Percentiles rank a stretch among this genome's conserved stretches.
Evolutionary conservation across 192 early-diverging fungal genomes (phyloP).

Genomic region (Entomortierella beljakovae): DNA sequence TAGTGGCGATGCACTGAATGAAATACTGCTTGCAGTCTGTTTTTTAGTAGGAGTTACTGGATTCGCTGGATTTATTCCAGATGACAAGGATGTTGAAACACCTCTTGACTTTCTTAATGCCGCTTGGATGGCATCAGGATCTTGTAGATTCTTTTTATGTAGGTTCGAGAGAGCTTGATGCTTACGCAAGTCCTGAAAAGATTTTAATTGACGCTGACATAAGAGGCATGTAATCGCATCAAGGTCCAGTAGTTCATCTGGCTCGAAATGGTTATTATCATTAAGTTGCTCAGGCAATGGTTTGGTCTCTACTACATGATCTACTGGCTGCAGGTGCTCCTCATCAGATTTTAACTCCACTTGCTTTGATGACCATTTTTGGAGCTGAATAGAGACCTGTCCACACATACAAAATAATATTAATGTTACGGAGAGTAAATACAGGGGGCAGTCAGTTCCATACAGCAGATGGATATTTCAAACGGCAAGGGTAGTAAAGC

Average conservation of each 20-base stretch:
- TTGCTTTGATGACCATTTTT: constrained; percentile 45
- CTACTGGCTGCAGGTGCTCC: neutral
- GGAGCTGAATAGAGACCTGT: constrained; percentile 46
- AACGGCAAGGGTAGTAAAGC: no score
- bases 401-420: no score
- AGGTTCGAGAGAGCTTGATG: constrained; percentile 68
- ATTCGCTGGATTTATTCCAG: neutral
- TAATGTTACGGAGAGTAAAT: no score
- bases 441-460: no score
- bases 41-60: constrained; percentile 3
- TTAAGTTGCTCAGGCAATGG: neutral
- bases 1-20: neutral
- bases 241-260: constrained; percentile 54
- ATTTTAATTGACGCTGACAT: constrained; percentile 70
- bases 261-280: constrained; percentile 21
- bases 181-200: constrained; percentile 58
- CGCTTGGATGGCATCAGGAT: constrained; percentile 14
- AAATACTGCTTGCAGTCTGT: neutral
- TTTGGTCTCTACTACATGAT: neutral
- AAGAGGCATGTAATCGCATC: constrained; percentile 65
- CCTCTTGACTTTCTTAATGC: constrained; percentile 36
- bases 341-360: constrained; percentile 29
- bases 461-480: no score
- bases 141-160: constrained; percentile 62
- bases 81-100: neutral